Evolutionary conservation across 2,329 filamentous ascomycete genomes (phyloP), one percentile per base, ranked within the genome.

Genomic region (Leptosphaerulina australis): DNA sequence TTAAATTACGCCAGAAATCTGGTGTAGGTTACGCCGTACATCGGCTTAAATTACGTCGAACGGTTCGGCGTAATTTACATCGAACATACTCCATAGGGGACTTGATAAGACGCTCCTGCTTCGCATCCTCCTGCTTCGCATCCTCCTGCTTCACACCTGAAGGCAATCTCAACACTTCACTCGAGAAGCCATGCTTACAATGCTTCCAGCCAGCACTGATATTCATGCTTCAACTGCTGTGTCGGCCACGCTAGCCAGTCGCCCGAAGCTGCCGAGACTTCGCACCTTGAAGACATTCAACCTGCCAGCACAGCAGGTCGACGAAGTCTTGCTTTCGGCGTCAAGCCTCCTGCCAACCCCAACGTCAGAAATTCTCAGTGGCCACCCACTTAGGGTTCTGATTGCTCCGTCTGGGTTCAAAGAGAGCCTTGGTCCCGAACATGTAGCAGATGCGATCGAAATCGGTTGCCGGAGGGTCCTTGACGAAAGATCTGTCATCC

Each of bases 331-430:
- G 18, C 46, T 53, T 25, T 61, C 58, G 3, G 52, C 56, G n/a
- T 58, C 64, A 2, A 53, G 55, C 11, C 44, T 57, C 2, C 24
- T 59, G 17, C 44, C 53, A 1, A 64, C 59, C 18, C 64, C 62
- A 28, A 60, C 55, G 2, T 62, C 62, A 25, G 59, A 67, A 25
- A 47, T 62, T 10, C 40, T 65, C 2, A 41, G 45, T 20, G 60
- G 53, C 15, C 58, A 60, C 28, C 57, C 60, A 18, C 51, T 68
- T 6, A 53, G 67, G 25, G 70, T 82, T 18, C 73, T 82, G 38
- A 73, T 82, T 28, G 78, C 77, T 12, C 80, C 80, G 0, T 81
- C 79, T 0, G 80, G 79, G 2, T 82, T 82, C 71, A 82, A 82
- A 50, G 79, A 80, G 20, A 81, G 78, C 38, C 73, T 82, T 3